Percentiles rank a stretch among this genome's conserved stretches.
Conservation (phyloP, 257 asterid genomes). For the Rehmannia glutinosa region DNA sequence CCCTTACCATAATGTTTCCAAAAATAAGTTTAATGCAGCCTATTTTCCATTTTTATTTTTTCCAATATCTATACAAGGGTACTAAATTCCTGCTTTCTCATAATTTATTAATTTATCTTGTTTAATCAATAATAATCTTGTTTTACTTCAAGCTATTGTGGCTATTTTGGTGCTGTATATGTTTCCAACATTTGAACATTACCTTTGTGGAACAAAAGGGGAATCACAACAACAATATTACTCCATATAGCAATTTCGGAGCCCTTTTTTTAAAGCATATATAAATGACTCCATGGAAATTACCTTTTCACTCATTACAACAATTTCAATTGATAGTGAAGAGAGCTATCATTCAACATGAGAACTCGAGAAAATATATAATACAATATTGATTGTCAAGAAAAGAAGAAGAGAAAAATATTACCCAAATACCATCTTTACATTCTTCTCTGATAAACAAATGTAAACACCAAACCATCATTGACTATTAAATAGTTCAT, state of each 20-base stretch:
- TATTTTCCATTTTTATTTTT: too few relatives aligned
- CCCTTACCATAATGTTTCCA: too few relatives aligned
- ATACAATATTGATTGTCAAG: neutral
- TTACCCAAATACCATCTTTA: conserved; percentile 90
- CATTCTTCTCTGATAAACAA: conserved; percentile 69
- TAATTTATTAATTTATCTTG: neutral
- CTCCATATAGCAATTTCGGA: conserved; percentile 66
- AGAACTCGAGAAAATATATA: conserved; percentile 14
- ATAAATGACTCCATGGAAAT: conserved; percentile 56
- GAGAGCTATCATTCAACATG: conserved; percentile 19
- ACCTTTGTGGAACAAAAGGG: conserved; percentile 55
- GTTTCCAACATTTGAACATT: conserved; percentile 32
- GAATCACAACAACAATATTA: conserved; percentile 35
- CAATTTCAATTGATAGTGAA: conserved; percentile 57
- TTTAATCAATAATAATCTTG: conserved; percentile 65
- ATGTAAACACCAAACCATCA: neutral
- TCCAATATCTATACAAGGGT: too few relatives aligned
- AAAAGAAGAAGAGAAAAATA: neutral
- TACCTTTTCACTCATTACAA: conserved; percentile 64
- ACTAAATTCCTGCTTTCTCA: too few relatives aligned
- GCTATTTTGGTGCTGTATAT: conserved; percentile 37
- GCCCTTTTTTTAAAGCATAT: conserved; percentile 65
- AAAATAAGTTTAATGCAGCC: too few relatives aligned
- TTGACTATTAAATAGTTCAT: conserved; percentile 8
- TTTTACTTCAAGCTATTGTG: conserved; percentile 61